These are phyloP conservation scores for Colletotrichum liaoningense DNA, from an alignment of 2,329 filamentous ascomycete species.

Conservation along the genomic window DNA sequence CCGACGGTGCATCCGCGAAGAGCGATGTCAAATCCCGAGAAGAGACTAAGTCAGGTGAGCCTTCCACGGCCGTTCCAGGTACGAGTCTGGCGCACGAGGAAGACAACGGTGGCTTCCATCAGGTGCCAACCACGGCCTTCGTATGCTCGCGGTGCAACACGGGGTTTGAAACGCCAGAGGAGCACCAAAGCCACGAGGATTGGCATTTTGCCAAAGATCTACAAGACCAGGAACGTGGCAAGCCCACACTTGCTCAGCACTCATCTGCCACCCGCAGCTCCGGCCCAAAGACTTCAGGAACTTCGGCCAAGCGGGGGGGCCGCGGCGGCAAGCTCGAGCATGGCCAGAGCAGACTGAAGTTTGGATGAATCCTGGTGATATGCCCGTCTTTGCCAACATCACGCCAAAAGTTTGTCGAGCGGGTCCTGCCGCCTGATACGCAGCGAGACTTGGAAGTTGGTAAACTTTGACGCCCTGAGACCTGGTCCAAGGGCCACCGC, in stretches of 20 bases:
- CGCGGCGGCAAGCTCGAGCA: constrained; percentile 58
- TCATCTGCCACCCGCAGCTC: constrained; percentile 45
- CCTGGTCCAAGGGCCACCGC: constrained; percentile 18
- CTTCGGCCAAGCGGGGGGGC: constrained; percentile 52
- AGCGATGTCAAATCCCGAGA: constrained; percentile 7
- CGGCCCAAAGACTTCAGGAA: constrained; percentile 45
- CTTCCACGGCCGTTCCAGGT: background rate
- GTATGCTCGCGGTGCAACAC: constrained; percentile 75
- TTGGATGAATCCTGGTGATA: constrained; percentile 56
- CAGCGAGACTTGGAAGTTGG: constrained; percentile 10
- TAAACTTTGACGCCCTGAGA: constrained; percentile 11
- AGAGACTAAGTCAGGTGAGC: constrained; percentile 34
- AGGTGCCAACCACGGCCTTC: constrained; percentile 52
- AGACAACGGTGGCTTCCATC: background rate
- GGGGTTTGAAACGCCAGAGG: constrained; percentile 66
- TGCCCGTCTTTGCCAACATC: background rate
- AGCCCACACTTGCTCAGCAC: constrained; percentile 54
- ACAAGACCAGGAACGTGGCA: constrained; percentile 71
- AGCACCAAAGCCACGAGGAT: constrained; percentile 82
- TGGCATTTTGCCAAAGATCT: constrained; percentile 96
- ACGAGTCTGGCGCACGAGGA: background rate
- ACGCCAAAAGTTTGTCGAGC: constrained; percentile 30
- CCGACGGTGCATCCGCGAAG: constrained; percentile 36
- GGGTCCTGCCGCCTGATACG: constrained; percentile 31
- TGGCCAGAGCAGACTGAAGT: constrained; percentile 70